A percentile compares a stretch with the other conserved stretches of the same genome.
phyloP scores from a whole-genome alignment of 208 protist genomes.

The Kentomonas sorsogonicus region DNA sequence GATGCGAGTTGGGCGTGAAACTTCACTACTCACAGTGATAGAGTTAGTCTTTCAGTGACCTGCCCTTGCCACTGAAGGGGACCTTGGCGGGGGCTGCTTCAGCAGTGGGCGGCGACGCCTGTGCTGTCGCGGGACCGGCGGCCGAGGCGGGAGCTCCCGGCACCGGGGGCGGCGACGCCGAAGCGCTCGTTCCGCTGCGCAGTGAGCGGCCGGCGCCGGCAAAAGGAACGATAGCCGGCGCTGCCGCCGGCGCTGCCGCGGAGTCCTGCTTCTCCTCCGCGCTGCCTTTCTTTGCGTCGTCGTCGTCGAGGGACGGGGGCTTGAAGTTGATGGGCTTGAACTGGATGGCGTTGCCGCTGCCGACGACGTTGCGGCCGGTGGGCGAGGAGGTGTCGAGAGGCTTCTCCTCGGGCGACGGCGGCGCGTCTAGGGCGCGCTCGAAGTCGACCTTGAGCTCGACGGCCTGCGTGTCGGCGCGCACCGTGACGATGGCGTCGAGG shows the following conservation, averaged over 20 bases:
- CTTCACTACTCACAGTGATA: too few relatives aligned
- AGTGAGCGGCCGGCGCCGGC: not conserved
- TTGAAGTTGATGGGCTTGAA: conserved; percentile 57
- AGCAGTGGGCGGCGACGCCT: too few relatives aligned
- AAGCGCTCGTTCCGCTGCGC: not conserved
- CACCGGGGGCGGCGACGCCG: not conserved
- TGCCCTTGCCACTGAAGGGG: too few relatives aligned
- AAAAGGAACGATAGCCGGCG: not conserved
- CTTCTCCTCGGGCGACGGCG: conserved; percentile 42
- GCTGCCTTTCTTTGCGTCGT: not conserved
- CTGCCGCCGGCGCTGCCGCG: not conserved
- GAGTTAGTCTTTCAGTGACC: too few relatives aligned
- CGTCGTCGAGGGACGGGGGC: conserved; percentile 33
- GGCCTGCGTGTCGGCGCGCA: conserved; percentile 71
- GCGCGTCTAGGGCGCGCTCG: conserved; percentile 89
- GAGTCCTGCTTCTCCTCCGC: not conserved
- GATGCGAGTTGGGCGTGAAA: too few relatives aligned
- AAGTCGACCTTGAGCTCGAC: conserved; percentile 94
- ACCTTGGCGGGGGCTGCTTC: too few relatives aligned
- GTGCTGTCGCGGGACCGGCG: too few relatives aligned
- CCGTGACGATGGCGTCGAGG: conserved; percentile 83
- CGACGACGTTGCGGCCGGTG: conserved; percentile 42
- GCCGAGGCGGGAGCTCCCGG: too few relatives aligned
- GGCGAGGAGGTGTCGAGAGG: conserved; percentile 1
- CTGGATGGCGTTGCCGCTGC: conserved; percentile 38